Evolutionary conservation across 108 stramenopile genomes (phyloP), one percentile per base, ranked within the genome.

Genomic region (Pseudonitzschia delicatissima): DNA sequence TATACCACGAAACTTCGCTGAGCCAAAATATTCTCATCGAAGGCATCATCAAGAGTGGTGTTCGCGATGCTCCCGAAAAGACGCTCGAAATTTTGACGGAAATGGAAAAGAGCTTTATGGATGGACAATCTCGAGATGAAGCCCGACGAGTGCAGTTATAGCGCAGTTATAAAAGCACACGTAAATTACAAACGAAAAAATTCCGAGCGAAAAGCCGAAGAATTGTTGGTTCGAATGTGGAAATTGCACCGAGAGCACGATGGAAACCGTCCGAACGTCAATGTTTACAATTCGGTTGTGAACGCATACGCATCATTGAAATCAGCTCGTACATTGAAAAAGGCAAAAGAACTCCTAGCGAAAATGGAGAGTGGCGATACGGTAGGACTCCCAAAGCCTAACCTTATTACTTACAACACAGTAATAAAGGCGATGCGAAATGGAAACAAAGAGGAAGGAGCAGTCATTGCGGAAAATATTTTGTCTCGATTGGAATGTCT

Each of bases 251-350:
- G 58, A 18, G 57, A 49, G 31, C 62, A 37, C 60, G 69, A 57
- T 57, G 78, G 82, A 25, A 45, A 67, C n/a, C 73, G 78, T 60
- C 51, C 72, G 57, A 31, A 63, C 67, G 60, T 66, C 44, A 29
- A 35, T 28, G 31, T 72, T 3, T 85, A 82, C 77, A 86, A 86
- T 55, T 66, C 77, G 17, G 82, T 82, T 0, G 45, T 86, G 31
- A 82, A 81, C 57, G 78, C 85, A 15, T 86, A 75, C 77, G 85
- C 85, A 40, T 72, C 72, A 45, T 52, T 39, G 11, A 34, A 80
- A n/a, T 33, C 59, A 6, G 42, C 31, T 25, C 68, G 66, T 1
- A 68, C 77, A 52, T 67, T 79, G 21, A 26, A 72, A 44, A 48
- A 52, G 27, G 85, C 77, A 4, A 62, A 71, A 61, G 49, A 81